These are phyloP conservation scores for Fusarium pseudonygamai DNA, from an alignment of 2,329 filamentous ascomycete species.

Conservation along the genomic window DNA sequence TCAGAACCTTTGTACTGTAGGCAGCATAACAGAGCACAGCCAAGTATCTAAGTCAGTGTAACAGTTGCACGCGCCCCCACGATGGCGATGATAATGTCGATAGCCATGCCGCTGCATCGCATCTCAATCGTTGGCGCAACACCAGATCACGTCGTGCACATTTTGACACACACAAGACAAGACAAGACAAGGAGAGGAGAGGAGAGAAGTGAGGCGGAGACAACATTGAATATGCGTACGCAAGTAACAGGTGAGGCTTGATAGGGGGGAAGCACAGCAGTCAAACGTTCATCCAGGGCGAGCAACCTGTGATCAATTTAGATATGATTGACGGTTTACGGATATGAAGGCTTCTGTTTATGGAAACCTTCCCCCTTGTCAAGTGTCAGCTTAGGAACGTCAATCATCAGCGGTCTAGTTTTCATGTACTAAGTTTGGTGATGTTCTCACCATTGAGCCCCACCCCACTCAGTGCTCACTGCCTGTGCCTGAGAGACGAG, in stretches of 20 bases:
- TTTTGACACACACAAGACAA: background rate
- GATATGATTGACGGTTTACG: constrained; percentile 12
- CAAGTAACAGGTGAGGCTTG: constrained; percentile 10
- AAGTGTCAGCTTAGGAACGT: background rate
- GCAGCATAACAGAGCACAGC: background rate
- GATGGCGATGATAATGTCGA: constrained; percentile 23
- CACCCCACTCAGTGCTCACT: background rate
- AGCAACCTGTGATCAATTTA: constrained; percentile 7
- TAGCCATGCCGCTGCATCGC: constrained; percentile 26
- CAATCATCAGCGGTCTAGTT: constrained; percentile 12
- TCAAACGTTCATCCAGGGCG: constrained; percentile 3
- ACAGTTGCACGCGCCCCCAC: constrained; percentile 14
- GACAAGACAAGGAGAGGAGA: background rate
- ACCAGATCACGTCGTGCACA: constrained; percentile 21
- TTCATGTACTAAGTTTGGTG: background rate
- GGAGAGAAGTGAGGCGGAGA: constrained; percentile 16
- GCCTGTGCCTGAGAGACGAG: background rate
- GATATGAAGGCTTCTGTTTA: constrained; percentile 6
- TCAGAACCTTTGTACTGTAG: background rate
- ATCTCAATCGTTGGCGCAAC: constrained; percentile 29
- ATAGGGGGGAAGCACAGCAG: background rate
- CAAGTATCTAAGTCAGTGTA: constrained; percentile 4
- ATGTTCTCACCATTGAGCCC: background rate
- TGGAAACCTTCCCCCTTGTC: background rate
- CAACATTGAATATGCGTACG: background rate